Evolutionary conservation across 768 basidiomycete genomes (phyloP), one percentile per base, ranked within the genome.

Genomic region (Hericium erinaceus): DNA sequence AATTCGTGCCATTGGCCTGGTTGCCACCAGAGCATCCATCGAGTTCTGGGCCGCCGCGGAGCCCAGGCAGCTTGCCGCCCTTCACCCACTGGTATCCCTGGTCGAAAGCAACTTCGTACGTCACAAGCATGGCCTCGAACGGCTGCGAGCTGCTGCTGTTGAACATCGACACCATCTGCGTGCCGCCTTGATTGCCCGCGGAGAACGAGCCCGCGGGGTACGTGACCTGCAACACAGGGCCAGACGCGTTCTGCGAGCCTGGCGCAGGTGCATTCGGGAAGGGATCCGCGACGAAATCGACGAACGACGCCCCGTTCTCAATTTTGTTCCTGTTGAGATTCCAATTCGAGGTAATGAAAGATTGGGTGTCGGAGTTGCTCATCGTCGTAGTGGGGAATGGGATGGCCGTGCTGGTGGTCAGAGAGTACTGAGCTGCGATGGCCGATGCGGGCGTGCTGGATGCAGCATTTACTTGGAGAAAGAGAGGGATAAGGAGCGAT

Each of bases 71-170:
- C 72, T 90, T 90, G 20, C 85, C 87, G 24, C 85, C 79, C 80
- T 84, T 83, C 28, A 87, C 84, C 78, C 81, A 92, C 64, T 85
- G 72, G 67, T 87, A 92, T 44, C 68, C 71, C 0, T 69, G 50
- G 58, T 83, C 81, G 66, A 92, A 89, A 1, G 86, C 85, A 26
- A 91, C 72, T 64, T 91, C 87, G 69, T 91, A 90, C 8, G 82
- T 77, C 16, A 89, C 68, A 56, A 88, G 68, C 86, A 90, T 86
- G 44, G 82, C 79, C 60, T 80, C 73, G 63, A 87, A 88, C 18
- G 71, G 69, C 3, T 76, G 77, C 58, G 81, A 78, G 2, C 78
- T 75, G 2, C 78, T 75, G 7, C 77, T 73, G 61, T 89, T 86
- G 84, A 85, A 89, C 4, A 85, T 68, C 61, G 80, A 77, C 64